Conservation (phyloP, 805 yeast genomes). For the Metschnikowia baotianmanensis region DNA sequence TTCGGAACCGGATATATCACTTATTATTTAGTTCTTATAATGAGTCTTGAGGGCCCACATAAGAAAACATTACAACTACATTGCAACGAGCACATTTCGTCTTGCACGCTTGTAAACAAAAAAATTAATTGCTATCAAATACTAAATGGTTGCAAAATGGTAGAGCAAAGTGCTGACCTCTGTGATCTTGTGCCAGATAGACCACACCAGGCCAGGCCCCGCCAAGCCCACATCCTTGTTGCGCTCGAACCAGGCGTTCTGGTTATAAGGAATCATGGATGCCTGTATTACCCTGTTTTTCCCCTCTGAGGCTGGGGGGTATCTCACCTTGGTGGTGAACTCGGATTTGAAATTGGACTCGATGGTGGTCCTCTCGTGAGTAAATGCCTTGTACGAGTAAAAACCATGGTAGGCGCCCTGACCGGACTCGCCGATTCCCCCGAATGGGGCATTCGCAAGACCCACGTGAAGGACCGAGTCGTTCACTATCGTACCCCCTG, state of each 20-base stretch:
- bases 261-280: constrained; percentile 29
- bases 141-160: constrained; percentile 8
- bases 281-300: constrained; percentile 32
- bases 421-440: constrained; percentile 88
- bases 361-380: constrained; percentile 69
- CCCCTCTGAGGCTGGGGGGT: constrained; percentile 53
- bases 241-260: constrained; percentile 40
- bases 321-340: constrained; percentile 53
- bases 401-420: constrained; percentile 79
- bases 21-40: too few species aligned
- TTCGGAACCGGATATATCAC: too few species aligned
- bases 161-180: constrained; percentile 31
- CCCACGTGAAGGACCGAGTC: constrained; percentile 74
- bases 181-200: constrained; percentile 30
- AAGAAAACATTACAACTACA: too few species aligned
- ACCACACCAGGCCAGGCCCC: constrained; percentile 36
- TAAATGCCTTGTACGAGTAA: constrained; percentile 59
- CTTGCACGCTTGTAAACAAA: too few species aligned
- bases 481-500: constrained; percentile 71
- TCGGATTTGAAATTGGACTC: constrained; percentile 69
- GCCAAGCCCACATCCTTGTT: constrained; percentile 31
- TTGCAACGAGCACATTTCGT: too few species aligned
- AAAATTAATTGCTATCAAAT: too few species aligned
- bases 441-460: constrained; percentile 72
- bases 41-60: too few species aligned